Evolutionary conservation across 2,329 filamentous ascomycete genomes (phyloP), one percentile per base, ranked within the genome.

Genomic region (Alternaria hordeiaustralica): DNA sequence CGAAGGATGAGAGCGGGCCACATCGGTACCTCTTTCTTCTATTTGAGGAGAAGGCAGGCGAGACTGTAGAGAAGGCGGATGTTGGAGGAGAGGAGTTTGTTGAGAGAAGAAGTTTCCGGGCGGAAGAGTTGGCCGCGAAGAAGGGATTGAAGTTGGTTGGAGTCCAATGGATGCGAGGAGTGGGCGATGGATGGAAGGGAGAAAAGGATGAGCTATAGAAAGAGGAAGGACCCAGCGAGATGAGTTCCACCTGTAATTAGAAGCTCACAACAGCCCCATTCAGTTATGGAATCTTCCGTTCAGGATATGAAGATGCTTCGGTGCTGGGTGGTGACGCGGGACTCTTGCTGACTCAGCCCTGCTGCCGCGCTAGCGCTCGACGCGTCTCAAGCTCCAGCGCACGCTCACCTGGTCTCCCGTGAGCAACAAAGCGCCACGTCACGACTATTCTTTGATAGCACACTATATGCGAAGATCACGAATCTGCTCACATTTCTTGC

Each of bases 51-150:
- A 71, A 71, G 3, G 58, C 69, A 33, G 67, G 67, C 0, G 23
- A 68, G 21, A 64, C 56, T 15, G 4, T 78, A 21, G 60, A 64
- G 46, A 79, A 73, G 55, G 51, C 56, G 4, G 74, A 79, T 66
- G 74, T 79, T 47, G 76, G 76, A 0, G 76, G 76, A 0, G 77
- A 79, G 23, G 77, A 79, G 53, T 79, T 79, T 63, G 77, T 78
- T 28, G 70, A 78, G n/a, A 49, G 76, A 7, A 71, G 76, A 53
- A 71, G 71, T 47, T 78, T 78, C 56, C 55, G 61, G 20, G 75
- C 70, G 3, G 65, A 64, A 50, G 66, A 75, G 33, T 71, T 70
- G 58, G 70, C 71, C 4, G 65, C 58, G 50, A 74, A 70, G 64
- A 51, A 68, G 57, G 74, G 73, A 2, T 62, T 78, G 63, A 68